A percentile compares a stretch with the other conserved stretches of the same genome.
These are phyloP conservation scores for Hypoxylon sp. DNA, from an alignment of 2,329 filamentous ascomycete species.

Conservation along the genomic window DNA sequence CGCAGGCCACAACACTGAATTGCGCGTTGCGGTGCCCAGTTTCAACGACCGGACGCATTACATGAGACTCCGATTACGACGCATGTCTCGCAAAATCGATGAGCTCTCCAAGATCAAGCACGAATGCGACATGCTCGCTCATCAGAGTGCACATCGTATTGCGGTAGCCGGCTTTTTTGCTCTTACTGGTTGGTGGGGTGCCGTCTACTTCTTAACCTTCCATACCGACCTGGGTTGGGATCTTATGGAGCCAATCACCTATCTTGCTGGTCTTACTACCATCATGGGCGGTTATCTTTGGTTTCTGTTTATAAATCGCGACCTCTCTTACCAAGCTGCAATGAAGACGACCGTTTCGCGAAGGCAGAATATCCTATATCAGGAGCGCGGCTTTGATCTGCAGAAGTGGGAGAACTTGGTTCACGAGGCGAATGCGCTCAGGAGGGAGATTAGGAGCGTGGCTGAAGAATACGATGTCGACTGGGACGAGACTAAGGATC, in stretches of 20 bases:
- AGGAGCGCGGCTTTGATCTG: slow-evolving; percentile 79
- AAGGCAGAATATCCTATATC: slow-evolving; percentile 82
- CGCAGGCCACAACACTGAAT: slow-evolving; percentile 73
- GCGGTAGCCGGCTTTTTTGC: slow-evolving; percentile 83
- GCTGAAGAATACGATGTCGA: slow-evolving; percentile 91
- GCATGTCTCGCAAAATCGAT: slow-evolving; percentile 76
- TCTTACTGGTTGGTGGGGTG: slow-evolving; percentile 82
- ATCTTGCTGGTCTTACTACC: slow-evolving; percentile 85
- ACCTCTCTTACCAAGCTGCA: slow-evolving; percentile 87
- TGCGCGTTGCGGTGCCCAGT: slow-evolving; percentile 84
- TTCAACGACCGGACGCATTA: slow-evolving; percentile 94
- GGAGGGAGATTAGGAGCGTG: slow-evolving; percentile 82
- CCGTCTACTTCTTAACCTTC: slow-evolving; percentile 80
- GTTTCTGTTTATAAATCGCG: slow-evolving; percentile 93
- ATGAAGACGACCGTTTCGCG: slow-evolving; percentile 87
- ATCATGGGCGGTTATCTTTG: slow-evolving; percentile 92
- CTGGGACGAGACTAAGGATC: slow-evolving; percentile 83
- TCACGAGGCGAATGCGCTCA: slow-evolving; percentile 81
- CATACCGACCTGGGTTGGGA: slow-evolving; percentile 88
- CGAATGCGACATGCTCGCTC: slow-evolving; percentile 83
- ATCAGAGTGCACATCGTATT: slow-evolving; percentile 80
- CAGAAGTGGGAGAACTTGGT: slow-evolving; percentile 82
- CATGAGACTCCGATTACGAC: slow-evolving; percentile 80
- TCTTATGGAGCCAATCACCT: slow-evolving; percentile 90
- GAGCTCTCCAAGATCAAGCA: slow-evolving; percentile 79